phyloP scores from a whole-genome alignment of 495 filamentous ascomycete species.

The Aspergillus taichungensis region DNA sequence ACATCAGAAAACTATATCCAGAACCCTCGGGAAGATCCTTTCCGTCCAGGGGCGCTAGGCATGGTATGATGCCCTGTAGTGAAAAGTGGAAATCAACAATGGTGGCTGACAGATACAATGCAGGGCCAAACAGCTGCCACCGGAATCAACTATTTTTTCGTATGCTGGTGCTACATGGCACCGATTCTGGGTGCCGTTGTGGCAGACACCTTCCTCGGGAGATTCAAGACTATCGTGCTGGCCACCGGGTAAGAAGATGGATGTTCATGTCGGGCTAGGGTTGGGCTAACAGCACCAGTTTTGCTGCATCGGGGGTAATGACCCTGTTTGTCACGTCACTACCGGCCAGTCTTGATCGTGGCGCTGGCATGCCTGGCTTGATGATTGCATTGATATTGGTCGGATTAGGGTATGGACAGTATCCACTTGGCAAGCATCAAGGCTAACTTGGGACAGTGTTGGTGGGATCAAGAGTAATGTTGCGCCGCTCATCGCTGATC shows the following conservation, averaged over 20 bases:
- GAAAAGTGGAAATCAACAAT: too few relatives aligned
- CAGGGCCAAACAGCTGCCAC: conserved; percentile 49
- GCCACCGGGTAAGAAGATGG: conserved; percentile 7
- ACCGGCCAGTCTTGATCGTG: conserved; percentile 36
- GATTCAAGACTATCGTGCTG: conserved; percentile 50
- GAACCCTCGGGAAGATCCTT: neutral
- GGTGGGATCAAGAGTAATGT: conserved; percentile 48
- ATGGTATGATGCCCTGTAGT: conserved; percentile 20
- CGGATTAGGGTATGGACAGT: conserved; percentile 12
- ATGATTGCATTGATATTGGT: conserved; percentile 42
- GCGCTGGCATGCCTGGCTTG: conserved; percentile 26
- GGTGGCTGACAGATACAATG: conserved; percentile 9
- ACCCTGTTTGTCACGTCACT: conserved; percentile 48
- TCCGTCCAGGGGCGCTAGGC: neutral
- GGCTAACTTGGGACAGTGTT: neutral
- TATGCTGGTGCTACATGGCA: conserved; percentile 55
- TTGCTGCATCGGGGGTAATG: conserved; percentile 10
- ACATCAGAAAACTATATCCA: conserved; percentile 5
- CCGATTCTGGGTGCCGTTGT: conserved; percentile 54
- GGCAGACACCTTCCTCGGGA: conserved; percentile 56
- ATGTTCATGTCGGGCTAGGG: conserved; percentile 42
- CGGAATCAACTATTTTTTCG: conserved; percentile 49
- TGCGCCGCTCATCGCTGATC: conserved; percentile 30
- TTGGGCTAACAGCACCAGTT: conserved; percentile 43
- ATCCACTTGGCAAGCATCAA: neutral